A percentile compares a stretch with the other conserved stretches of the same genome.
These are phyloP conservation scores for Phyllosticta citribraziliensis DNA, from an alignment of 2,329 filamentous ascomycete genomes.

Conservation along the genomic window DNA sequence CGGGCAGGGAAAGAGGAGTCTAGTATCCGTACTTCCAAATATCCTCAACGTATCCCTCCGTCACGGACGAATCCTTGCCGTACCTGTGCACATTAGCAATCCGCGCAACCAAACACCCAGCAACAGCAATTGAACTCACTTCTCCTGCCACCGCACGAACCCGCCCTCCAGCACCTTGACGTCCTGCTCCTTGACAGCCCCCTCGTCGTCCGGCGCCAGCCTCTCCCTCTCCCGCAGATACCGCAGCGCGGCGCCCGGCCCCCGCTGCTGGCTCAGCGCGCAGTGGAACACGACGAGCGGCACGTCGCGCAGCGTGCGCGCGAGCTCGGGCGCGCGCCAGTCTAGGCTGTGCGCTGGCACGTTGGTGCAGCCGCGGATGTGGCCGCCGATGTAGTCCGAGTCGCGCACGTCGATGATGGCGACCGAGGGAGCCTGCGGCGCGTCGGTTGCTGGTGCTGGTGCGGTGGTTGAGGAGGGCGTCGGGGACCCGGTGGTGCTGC, in stretches of 20 bases:
- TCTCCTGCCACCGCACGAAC: slow-evolving; percentile 83
- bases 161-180: slow-evolving; percentile 76
- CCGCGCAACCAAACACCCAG: neutral
- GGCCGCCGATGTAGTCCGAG: slow-evolving; percentile 80
- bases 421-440: slow-evolving; percentile 26
- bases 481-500: slow-evolving; percentile 13
- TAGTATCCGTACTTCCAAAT: slow-evolving; percentile 57
- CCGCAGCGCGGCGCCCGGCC: slow-evolving; percentile 70
- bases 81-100: slow-evolving; percentile 34
- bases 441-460: neutral
- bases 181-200: slow-evolving; percentile 45
- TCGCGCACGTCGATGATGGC: slow-evolving; percentile 87
- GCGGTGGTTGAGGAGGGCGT: slow-evolving; percentile 15
- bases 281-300: slow-evolving; percentile 91
- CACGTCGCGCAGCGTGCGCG: slow-evolving; percentile 65
- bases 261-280: slow-evolving; percentile 80
- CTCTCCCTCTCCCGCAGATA: slow-evolving; percentile 65
- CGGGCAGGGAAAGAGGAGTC: neutral
- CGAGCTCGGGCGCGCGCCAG: slow-evolving; percentile 68
- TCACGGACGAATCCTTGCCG: slow-evolving; percentile 68
- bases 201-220: slow-evolving; percentile 18
- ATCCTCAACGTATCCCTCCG: slow-evolving; percentile 75
- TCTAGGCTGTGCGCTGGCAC: slow-evolving; percentile 66
- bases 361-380: slow-evolving; percentile 71
- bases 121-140: slow-evolving; percentile 29